A percentile compares a stretch with the other conserved stretches of the same genome.
These are phyloP conservation scores for Xylaria sp. DNA, from an alignment of 2,329 filamentous ascomycete species.

Conservation along the genomic window DNA sequence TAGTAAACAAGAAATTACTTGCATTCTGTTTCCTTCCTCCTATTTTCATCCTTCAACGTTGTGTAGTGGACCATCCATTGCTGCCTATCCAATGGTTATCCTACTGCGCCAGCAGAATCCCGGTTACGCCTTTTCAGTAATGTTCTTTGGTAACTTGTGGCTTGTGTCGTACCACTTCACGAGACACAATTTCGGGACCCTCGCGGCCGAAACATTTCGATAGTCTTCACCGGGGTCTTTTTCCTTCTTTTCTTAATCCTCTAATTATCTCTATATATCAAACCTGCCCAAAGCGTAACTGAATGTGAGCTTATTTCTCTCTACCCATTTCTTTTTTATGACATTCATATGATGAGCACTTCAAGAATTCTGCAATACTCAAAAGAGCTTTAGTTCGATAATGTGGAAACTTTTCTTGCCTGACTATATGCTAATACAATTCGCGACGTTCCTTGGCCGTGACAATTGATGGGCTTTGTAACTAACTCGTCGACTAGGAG, in stretches of 20 bases:
- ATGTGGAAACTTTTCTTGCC: constrained; percentile 51
- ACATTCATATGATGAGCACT: constrained; percentile 46
- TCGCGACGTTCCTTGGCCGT: background rate
- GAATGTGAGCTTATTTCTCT: constrained; percentile 26
- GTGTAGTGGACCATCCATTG: background rate
- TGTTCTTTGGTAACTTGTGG: too few species aligned
- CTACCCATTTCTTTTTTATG: background rate
- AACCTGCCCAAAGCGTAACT: background rate
- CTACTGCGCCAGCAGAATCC: too few species aligned
- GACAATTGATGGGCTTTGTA: background rate
- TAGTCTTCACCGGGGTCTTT: background rate
- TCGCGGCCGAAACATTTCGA: background rate
- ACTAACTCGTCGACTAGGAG: constrained; percentile 22
- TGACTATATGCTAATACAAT: constrained; percentile 42
- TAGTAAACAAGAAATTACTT: constrained; percentile 17
- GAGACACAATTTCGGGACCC: background rate
- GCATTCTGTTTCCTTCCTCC: constrained; percentile 11
- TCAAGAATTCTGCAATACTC: constrained; percentile 55
- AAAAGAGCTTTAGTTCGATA: constrained; percentile 45
- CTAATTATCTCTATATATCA: background rate
- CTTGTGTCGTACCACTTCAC: too few species aligned
- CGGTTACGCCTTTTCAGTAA: too few species aligned
- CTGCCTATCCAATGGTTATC: background rate
- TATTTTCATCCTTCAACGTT: constrained; percentile 17
- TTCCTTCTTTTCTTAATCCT: background rate